Conservation (phyloP, 345 rosid species). For the Arabis hirsuta region DNA sequence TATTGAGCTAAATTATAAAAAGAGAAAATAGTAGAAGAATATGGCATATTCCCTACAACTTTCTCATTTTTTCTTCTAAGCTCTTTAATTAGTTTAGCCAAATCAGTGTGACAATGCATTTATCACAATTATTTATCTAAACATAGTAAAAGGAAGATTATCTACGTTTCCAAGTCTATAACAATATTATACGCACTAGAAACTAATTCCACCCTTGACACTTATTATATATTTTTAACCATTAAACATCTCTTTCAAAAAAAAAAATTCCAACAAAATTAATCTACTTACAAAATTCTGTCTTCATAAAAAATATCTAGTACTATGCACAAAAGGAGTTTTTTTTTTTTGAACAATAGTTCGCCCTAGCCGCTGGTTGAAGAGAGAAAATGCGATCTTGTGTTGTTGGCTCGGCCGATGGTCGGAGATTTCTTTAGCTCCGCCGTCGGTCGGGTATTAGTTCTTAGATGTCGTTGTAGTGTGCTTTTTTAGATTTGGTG, state of each 20-base stretch:
- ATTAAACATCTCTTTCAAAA: background rate
- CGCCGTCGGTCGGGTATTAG: no score
- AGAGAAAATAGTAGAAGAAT: background rate
- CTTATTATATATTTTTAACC: background rate
- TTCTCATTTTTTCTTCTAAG: background rate
- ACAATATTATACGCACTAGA: background rate
- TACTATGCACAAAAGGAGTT: no score
- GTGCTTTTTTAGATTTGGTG: no score
- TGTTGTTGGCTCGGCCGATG: no score
- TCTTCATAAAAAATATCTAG: background rate
- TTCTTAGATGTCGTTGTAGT: no score
- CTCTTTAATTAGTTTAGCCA: constrained; percentile 18
- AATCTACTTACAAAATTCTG: background rate
- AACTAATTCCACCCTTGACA: constrained; percentile 1
- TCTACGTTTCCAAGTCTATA: constrained; percentile 5
- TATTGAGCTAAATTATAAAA: constrained; percentile 9
- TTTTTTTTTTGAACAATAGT: no score
- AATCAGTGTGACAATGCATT: constrained; percentile 24
- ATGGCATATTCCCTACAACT: constrained; percentile 25
- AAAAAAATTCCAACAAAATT: background rate
- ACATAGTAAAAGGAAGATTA: constrained; percentile 1
- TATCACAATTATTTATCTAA: background rate
- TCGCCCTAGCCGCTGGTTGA: no score
- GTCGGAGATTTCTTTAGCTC: no score
- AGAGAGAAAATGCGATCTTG: no score